Base-by-base conservation (phyloP, 805 yeast genomes). In the Candida arabinofermentans region DNA sequence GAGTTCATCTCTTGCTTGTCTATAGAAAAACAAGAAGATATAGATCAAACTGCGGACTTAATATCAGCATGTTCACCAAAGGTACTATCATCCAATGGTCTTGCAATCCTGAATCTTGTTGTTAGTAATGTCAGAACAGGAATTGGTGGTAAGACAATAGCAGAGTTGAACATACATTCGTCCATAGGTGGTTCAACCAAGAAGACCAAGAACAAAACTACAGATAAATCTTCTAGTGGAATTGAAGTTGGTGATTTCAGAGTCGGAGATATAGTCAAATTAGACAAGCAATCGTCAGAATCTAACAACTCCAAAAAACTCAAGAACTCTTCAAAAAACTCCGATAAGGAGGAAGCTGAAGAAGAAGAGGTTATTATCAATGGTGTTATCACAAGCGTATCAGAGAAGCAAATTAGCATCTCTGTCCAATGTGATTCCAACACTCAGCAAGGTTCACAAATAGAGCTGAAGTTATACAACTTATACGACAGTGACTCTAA, bases 251-350 rank as follows among this genome's bases (percentile, higher is more conserved):
- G 86, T 1, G 77, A 76, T 19, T 58, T 87, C 22, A 72, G 79
- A 48, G 73, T 75, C 4, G 96, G 96, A 12, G 96, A 88, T 62
- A 80, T 86, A 32, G 90, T 88, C 2, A 74, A 70, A 49, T 45
- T 86, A 10, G 79, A 81, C 18, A 66, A 64, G 41, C 69, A 73
- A 67, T 65, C 70, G 0, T 44, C 46, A 19, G 42, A 50, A 19
- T 49, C 50, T 3, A 43, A 46, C 24, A 37, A 37, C 10, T 19
- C 41, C 17, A 43, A 39, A 40, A 57, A 54, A 39, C 41, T 61
- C 37, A 62, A 62, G 41, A 55, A 52, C 24, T 56, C 64, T 9
- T 54, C 65, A 1, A 62, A 62, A 32, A 59, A 54, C 32, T 43
- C 53, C 23, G 61, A 59, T 21, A 42, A 48, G 5, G 54, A 49